Conservation (phyloP, 1,284 basidiomycete species). For the Pseudozyma thailandica region DNA sequence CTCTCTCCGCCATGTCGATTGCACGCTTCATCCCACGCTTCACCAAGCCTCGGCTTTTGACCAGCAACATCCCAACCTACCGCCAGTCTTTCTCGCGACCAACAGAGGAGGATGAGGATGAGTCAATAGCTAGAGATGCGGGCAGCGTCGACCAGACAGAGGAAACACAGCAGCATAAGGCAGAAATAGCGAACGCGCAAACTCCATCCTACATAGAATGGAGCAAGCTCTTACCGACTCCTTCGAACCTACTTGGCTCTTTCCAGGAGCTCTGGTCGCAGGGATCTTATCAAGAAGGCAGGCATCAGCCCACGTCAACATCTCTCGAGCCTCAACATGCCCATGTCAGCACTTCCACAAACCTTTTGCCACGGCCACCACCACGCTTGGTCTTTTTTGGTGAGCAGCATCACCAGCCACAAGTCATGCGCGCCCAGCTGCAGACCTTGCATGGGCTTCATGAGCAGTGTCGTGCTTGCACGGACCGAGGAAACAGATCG, state of each 20-base stretch:
- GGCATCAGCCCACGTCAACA: not conserved
- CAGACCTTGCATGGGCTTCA: constrained; percentile 43
- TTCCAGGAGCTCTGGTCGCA: constrained; percentile 22
- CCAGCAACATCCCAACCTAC: constrained; percentile 33
- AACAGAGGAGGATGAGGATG: not conserved
- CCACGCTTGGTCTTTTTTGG: constrained; percentile 54
- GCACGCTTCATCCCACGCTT: constrained; percentile 40
- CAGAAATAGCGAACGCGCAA: not conserved
- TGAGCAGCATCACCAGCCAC: constrained; percentile 60
- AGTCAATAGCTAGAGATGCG: not conserved
- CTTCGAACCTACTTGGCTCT: constrained; percentile 32
- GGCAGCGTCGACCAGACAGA: too few relatives aligned
- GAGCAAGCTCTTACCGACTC: constrained; percentile 32
- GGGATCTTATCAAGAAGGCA: not conserved
- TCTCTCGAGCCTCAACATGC: not conserved
- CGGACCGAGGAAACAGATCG: not conserved
- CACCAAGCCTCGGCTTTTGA: constrained; percentile 30
- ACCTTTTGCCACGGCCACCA: constrained; percentile 13
- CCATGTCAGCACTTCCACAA: not conserved
- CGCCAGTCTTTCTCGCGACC: constrained; percentile 42
- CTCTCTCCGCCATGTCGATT: constrained; percentile 35
- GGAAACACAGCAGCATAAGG: not conserved
- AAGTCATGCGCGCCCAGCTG: constrained; percentile 52
- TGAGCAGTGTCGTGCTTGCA: constrained; percentile 20
- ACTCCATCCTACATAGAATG: constrained; percentile 36